Percentiles rank a stretch among this genome's conserved stretches.
Evolutionary conservation across 1,284 basidiomycete genomes (phyloP).

Genomic region (Coniophora puteana): DNA sequence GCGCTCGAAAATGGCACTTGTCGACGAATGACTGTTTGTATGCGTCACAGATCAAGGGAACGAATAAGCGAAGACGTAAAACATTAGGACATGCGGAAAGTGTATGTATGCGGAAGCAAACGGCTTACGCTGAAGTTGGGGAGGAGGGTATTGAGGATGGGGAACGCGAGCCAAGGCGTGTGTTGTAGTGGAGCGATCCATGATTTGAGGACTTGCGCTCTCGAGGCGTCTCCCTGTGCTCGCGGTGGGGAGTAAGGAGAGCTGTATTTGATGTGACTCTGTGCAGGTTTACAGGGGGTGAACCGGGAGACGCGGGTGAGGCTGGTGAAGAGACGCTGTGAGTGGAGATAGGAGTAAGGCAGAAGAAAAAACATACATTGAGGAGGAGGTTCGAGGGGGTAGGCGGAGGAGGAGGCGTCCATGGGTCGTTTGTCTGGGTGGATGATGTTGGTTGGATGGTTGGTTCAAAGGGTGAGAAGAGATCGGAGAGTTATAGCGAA

Average conservation of each 20-base stretch:
- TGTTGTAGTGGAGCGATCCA: slow-evolving; percentile 42
- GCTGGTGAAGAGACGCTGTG: not conserved
- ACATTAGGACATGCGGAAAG: slow-evolving; percentile 9
- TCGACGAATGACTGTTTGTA: slow-evolving; percentile 59
- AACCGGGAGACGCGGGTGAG: slow-evolving; percentile 11
- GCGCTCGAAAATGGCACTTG: slow-evolving; percentile 78
- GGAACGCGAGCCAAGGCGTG: slow-evolving; percentile 53
- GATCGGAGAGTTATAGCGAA: no score
- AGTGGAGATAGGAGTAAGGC: not conserved
- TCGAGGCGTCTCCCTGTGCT: slow-evolving; percentile 25
- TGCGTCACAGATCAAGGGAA: no score
- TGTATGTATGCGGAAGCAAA: slow-evolving; percentile 16
- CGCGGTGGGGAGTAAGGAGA: slow-evolving; percentile 31
- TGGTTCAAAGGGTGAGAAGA: no score
- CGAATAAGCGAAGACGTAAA: not conserved
- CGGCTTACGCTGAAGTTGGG: slow-evolving; percentile 64
- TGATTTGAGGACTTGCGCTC: slow-evolving; percentile 39
- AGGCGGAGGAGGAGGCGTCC: no score
- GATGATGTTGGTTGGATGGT: no score
- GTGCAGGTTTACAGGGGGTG: slow-evolving; percentile 37
- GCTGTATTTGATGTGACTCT: slow-evolving; percentile 40
- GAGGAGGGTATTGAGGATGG: slow-evolving; percentile 71
- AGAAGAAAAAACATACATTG: not conserved
- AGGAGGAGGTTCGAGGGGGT: slow-evolving; percentile 1
- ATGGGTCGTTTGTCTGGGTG: no score